phyloP scores from a whole-genome alignment of 2,329 filamentous ascomycete species.

The Cladophialophora exuberans region DNA sequence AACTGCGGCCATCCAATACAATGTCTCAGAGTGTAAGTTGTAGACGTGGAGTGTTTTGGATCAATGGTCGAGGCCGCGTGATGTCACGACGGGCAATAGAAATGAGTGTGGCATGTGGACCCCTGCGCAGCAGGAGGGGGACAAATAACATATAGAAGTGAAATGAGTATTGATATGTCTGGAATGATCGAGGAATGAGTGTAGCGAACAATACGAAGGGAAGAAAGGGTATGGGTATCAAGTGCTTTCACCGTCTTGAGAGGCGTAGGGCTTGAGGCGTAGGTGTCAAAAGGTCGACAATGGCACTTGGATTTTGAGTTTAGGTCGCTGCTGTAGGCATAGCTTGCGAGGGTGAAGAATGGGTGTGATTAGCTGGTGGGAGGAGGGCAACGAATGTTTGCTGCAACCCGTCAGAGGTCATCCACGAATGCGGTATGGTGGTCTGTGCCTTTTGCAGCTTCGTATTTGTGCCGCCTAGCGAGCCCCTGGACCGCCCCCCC shows the following conservation, averaged over 20 bases:
- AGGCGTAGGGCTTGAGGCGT: no score
- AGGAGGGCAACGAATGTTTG: background rate
- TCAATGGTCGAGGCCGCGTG: slow-evolving; percentile 4
- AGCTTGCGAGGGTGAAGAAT: background rate
- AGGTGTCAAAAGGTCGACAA: no score
- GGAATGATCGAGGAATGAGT: slow-evolving; percentile 1
- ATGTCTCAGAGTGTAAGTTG: no score
- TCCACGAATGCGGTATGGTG: no score
- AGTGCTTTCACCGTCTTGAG: no score
- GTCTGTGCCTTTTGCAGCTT: no score
- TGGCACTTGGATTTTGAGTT: slow-evolving; percentile 1
- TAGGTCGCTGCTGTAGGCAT: background rate
- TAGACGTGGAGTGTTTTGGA: slow-evolving; percentile 1
- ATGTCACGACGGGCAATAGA: slow-evolving; percentile 9
- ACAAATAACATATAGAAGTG: background rate
- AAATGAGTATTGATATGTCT: slow-evolving; percentile 4
- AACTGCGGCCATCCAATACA: slow-evolving; percentile 29
- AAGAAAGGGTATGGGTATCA: background rate
- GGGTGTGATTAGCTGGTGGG: background rate
- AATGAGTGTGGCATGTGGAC: slow-evolving; percentile 12
- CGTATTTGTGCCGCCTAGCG: no score
- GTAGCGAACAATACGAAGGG: background rate
- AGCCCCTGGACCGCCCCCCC: no score
- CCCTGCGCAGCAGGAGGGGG: background rate
- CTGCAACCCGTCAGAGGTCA: no score